Conservation (phyloP, 805 yeast genomes). For the Suhomyces sp. region DNA sequence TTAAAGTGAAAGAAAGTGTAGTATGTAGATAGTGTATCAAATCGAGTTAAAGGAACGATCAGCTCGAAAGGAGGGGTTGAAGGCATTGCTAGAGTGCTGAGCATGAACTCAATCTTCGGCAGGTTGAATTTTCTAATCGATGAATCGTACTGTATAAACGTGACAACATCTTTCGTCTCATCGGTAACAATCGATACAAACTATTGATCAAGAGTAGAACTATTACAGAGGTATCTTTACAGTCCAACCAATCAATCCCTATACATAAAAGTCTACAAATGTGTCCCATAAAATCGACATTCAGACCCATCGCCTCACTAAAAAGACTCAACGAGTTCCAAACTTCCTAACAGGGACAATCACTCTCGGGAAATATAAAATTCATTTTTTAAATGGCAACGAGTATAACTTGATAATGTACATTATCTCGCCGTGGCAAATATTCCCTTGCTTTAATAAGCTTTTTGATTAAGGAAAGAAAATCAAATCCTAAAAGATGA, state of each 20-base stretch:
- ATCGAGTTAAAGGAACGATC: too few species aligned
- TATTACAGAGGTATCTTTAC: too few species aligned
- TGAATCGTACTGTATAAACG: too few species aligned
- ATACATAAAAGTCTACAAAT: too few species aligned
- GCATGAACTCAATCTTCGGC: too few species aligned
- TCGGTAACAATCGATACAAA: too few species aligned
- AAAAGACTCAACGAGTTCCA: slow-evolving; percentile 50
- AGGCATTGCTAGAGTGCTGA: too few species aligned
- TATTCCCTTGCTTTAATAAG: slow-evolving; percentile 48
- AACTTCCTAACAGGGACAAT: slow-evolving; percentile 61
- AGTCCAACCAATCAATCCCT: too few species aligned
- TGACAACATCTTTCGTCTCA: too few species aligned
- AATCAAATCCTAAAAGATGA: slow-evolving; percentile 6
- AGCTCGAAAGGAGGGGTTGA: too few species aligned
- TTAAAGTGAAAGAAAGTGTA: slow-evolving; percentile 1
- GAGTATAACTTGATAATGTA: slow-evolving; percentile 58
- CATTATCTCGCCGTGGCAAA: slow-evolving; percentile 71
- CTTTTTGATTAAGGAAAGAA: slow-evolving; percentile 56
- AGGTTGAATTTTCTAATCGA: too few species aligned
- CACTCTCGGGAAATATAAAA: slow-evolving; percentile 51
- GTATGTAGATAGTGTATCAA: slow-evolving; percentile 1
- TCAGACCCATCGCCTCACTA: slow-evolving; percentile 55
- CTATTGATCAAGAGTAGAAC: too few species aligned
- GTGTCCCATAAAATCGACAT: slow-evolving; percentile 57
- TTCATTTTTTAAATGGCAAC: slow-evolving; percentile 56